Conservation (phyloP, 1,284 basidiomycete genomes). For the Tylopilus sp. region DNA sequence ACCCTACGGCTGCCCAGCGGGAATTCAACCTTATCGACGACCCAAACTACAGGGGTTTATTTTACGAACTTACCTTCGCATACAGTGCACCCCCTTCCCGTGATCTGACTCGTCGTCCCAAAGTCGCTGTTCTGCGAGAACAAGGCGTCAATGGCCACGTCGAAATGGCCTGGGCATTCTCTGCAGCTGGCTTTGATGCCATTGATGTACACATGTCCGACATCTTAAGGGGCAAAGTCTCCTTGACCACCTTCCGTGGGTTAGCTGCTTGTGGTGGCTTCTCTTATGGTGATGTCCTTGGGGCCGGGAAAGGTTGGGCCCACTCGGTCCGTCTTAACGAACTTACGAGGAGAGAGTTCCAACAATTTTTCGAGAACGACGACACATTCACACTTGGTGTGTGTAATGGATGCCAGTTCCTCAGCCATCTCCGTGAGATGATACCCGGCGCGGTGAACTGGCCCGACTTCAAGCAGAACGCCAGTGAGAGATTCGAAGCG, state of each 20-base stretch:
- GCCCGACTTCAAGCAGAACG: constrained; percentile 91
- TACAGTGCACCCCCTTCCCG: constrained; percentile 35
- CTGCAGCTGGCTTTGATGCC: constrained; percentile 87
- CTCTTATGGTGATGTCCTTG: constrained; percentile 97
- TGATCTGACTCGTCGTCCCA: constrained; percentile 56
- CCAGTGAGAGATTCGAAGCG: constrained; percentile 87
- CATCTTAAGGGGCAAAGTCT: constrained; percentile 69
- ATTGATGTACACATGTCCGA: constrained; percentile 99
- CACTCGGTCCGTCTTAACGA: constrained; percentile 85
- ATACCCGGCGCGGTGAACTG: constrained; percentile 83
- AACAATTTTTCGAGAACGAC: constrained; percentile 72
- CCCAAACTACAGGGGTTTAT: constrained; percentile 62
- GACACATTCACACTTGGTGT: constrained; percentile 90
- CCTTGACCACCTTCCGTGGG: constrained; percentile 73
- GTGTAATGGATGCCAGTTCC: constrained; percentile 98
- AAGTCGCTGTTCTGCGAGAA: constrained; percentile 93
- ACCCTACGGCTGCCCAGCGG: constrained; percentile 71
- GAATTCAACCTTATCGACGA: constrained; percentile 80
- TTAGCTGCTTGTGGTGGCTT: constrained; percentile 96
- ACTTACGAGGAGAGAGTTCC: constrained; percentile 70
- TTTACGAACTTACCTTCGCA: constrained; percentile 71
- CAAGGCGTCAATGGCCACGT: constrained; percentile 98
- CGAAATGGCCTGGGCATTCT: constrained; percentile 98
- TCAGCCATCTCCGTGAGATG: constrained; percentile 81
- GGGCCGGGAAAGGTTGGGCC: constrained; percentile 97